Evolutionary conservation across 2,329 filamentous ascomycete genomes (phyloP).

Genomic region (Xylaria sp.): DNA sequence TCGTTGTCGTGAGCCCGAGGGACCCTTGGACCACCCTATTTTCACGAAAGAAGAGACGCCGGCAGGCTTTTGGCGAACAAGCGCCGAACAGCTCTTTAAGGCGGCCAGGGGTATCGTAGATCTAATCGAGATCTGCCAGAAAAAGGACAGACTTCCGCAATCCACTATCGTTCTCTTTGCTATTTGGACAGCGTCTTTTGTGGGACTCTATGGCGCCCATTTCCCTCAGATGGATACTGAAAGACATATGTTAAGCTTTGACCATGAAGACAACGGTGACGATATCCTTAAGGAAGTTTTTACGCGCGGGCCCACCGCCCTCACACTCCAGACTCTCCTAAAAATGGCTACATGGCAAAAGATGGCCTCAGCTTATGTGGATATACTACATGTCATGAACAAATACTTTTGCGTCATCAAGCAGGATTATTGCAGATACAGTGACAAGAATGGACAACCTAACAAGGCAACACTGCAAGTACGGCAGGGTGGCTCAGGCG

Average conservation of each 20-base stretch:
- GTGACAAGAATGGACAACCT: conserved; percentile 33
- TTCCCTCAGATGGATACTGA: conserved; percentile 72
- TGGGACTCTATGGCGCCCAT: conserved; percentile 68
- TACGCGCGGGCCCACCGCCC: conserved; percentile 50
- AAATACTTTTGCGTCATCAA: conserved; percentile 58
- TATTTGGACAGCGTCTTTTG: conserved; percentile 69
- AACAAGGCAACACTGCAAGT: conserved; percentile 46
- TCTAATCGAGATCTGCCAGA: conserved; percentile 65
- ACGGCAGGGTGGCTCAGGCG: conserved; percentile 51
- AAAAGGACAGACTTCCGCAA: conserved; percentile 66
- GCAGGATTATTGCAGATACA: conserved; percentile 50
- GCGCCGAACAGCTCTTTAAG: conserved; percentile 66
- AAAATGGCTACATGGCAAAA: conserved; percentile 58
- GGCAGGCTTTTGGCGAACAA: conserved; percentile 65
- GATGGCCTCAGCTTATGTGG: conserved; percentile 63
- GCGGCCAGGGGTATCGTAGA: conserved; percentile 68
- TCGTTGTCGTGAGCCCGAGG: conserved; percentile 53
- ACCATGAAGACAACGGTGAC: conserved; percentile 42
- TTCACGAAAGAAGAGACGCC: conserved; percentile 58
- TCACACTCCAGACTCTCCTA: conserved; percentile 56
- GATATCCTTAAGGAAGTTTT: conserved; percentile 39
- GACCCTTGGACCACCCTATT: conserved; percentile 64
- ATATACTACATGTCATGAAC: conserved; percentile 59
- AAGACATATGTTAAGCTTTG: conserved; percentile 54
- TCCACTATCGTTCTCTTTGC: conserved; percentile 72